Evolutionary conservation across 257 asterid genomes (phyloP), one percentile per base, ranked within the genome.

Genomic region (Nicotiana obtusifolia): DNA sequence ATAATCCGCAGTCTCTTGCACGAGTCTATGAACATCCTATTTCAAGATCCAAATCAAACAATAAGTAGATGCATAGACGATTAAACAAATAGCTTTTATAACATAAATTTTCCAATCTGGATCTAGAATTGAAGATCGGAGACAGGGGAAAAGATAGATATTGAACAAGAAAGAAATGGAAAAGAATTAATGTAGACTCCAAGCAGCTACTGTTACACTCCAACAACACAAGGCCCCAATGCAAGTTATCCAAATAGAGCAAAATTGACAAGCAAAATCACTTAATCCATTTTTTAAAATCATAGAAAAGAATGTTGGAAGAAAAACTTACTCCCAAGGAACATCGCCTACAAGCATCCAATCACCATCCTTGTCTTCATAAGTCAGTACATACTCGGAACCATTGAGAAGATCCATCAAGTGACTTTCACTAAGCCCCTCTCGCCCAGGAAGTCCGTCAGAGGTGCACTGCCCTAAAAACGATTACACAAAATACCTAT

Each of bases 331-430:
- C 98, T 86, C 95, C 94, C 97, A 91, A 1, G 97, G 97, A 84
- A 93, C 95, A 84, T 93, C 97, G 1, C 97, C 97, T 64, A 93
- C 97, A 26, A 93, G 97, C 97, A 93, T 93, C 97, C 94, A 90
- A 56, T 91, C 95, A 19, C 92, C 91, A 35, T 93, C 94, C 87
- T 91, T 93, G 78, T 91, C 95, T 87, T 93, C 95, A 28, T 87
- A 93, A 0, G 97, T 93, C 54, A 93, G 90, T 84, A 91, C 93
- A 69, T 88, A 91, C 53, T 90, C 97, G 4, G 92, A 89, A 53
- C 92, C 91, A 15, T 85, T 90, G 66, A 90, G 88, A 59, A 88
- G 91, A 89, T 90, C 94, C 89, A 82, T 90, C 66, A 89, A 84
- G 82, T 77, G 89, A 78, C 86, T 88, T 85, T 91, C 93, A 59